Conservation (phyloP, 148 eudicot species). For the Rhododendron williamsianum region DNA sequence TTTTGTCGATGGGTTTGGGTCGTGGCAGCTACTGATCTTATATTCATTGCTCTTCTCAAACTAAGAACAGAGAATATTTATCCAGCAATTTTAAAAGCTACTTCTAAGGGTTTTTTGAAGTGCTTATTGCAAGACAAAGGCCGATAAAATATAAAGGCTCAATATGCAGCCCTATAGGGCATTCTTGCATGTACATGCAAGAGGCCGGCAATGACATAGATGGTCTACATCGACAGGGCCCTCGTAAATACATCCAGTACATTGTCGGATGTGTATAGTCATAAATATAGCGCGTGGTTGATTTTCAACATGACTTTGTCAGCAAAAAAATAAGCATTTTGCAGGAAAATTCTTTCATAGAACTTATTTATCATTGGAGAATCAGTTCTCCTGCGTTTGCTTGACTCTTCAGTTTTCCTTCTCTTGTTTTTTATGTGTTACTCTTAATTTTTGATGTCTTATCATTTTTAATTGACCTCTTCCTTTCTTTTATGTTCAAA, state of each 20-base stretch:
- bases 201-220: not conserved
- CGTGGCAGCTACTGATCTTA: not conserved
- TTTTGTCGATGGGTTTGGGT: not conserved
- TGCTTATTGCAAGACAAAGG: not conserved
- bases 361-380: not conserved
- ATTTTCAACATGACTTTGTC: not conserved
- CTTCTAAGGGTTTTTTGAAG: not conserved
- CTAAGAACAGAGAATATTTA: not conserved
- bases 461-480: not conserved
- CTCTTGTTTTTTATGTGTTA: not conserved
- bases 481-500: not conserved
- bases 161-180: not conserved
- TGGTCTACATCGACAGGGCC: not conserved
- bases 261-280: not conserved
- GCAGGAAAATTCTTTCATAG: not conserved
- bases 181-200: not conserved
- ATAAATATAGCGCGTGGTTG: not conserved
- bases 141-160: not conserved
- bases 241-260: not conserved
- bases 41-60: not conserved
- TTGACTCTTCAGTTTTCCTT: not conserved
- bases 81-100: not conserved
- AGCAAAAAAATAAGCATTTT: not conserved
- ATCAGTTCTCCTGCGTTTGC: not conserved
- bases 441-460: not conserved